Percentiles rank a stretch among this genome's conserved stretches.
phyloP scores from a whole-genome alignment of 2,329 filamentous ascomycete genomes.

The Penicillium polonicum region DNA sequence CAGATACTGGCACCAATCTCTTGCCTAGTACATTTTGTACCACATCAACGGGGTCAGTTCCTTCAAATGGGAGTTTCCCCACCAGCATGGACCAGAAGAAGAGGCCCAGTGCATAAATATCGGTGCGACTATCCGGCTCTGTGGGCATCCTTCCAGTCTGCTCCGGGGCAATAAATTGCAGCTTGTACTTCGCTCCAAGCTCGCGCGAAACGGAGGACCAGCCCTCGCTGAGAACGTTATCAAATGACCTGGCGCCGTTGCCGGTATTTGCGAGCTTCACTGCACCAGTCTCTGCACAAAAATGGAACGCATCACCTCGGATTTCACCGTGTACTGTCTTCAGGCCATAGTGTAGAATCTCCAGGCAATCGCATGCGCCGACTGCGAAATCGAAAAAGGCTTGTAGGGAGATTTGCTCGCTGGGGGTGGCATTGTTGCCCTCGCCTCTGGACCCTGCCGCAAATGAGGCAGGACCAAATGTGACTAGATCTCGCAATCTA shows the following conservation, averaged over 20 bases:
- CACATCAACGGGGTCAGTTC: conserved; percentile 78
- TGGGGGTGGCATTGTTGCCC: conserved; percentile 50
- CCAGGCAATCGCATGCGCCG: conserved; percentile 79
- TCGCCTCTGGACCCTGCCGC: conserved; percentile 51
- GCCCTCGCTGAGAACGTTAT: conserved; percentile 83
- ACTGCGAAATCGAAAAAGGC: conserved; percentile 89
- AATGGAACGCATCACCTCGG: conserved; percentile 86
- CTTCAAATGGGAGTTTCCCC: conserved; percentile 76
- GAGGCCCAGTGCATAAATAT: conserved; percentile 89
- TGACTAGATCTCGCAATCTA: conserved; percentile 66
- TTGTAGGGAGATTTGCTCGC: conserved; percentile 65
- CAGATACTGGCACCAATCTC: conserved; percentile 73
- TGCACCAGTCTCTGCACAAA: conserved; percentile 65
- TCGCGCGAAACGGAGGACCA: conserved; percentile 84
- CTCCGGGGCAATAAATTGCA: conserved; percentile 90
- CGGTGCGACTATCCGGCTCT: conserved; percentile 86
- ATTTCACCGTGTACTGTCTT: conserved; percentile 89
- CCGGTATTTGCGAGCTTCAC: conserved; percentile 85
- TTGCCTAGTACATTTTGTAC: conserved; percentile 84
- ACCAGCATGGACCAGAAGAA: conserved; percentile 84
- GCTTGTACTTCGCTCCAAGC: conserved; percentile 80
- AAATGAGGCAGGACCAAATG: conserved; percentile 76
- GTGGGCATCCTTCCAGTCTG: conserved; percentile 91
- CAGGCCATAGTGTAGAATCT: conserved; percentile 86
- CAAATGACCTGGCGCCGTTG: conserved; percentile 81